These are phyloP conservation scores for Tulasnella sp. DNA, from an alignment of 768 basidiomycete species.

Conservation along the genomic window DNA sequence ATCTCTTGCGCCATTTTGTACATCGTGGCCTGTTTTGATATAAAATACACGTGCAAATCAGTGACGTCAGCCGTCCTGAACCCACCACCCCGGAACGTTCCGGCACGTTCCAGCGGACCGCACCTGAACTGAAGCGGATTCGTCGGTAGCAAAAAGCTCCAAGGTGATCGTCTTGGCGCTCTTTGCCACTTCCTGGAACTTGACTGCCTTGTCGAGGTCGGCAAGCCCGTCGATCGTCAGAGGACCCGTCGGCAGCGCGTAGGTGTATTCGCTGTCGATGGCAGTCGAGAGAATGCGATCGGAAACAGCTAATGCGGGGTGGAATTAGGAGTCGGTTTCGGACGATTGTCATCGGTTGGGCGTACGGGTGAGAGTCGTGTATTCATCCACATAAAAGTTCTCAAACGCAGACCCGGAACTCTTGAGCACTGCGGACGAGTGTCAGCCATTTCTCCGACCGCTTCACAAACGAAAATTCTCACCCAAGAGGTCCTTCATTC, in stretches of 20 bases:
- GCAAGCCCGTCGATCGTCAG: conserved; percentile 44
- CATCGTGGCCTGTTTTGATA: conserved; percentile 70
- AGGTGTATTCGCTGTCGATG: conserved; percentile 74
- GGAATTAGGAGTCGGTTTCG: neutral
- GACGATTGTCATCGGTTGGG: neutral
- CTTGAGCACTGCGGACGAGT: conserved; percentile 69
- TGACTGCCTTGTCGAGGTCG: conserved; percentile 61
- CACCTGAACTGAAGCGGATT: conserved; percentile 92
- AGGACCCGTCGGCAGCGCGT: conserved; percentile 45
- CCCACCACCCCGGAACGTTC: neutral
- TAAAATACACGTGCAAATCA: neutral
- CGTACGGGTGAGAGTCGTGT: conserved; percentile 72
- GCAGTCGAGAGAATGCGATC: conserved; percentile 92
- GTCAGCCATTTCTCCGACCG: neutral
- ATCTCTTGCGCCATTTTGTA: conserved; percentile 85
- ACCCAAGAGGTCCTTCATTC: conserved; percentile 83
- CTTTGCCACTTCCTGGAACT: conserved; percentile 56
- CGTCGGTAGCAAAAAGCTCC: conserved; percentile 80
- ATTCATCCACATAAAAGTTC: conserved; percentile 80
- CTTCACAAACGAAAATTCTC: conserved; percentile 38
- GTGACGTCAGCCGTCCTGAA: neutral
- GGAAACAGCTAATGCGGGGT: conserved; percentile 55
- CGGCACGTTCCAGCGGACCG: conserved; percentile 38
- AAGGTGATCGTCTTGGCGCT: conserved; percentile 67
- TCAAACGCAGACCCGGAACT: conserved; percentile 85